These are phyloP conservation scores for Amaranthus tricolor DNA, from an alignment of 179 eudicot species.

Conservation along the genomic window DNA sequence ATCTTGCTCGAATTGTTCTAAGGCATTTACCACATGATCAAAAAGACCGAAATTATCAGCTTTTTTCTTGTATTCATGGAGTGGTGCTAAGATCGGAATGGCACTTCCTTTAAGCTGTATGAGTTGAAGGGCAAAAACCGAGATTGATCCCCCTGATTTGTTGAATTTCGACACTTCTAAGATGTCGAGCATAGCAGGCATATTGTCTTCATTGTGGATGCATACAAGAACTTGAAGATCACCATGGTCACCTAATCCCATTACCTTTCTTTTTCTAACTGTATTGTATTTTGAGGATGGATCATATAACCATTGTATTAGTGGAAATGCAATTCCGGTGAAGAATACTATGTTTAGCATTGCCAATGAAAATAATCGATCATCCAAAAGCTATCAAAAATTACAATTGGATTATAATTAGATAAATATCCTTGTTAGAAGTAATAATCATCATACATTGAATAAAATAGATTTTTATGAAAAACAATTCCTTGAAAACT, in stretches of 20 bases:
- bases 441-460: too few species aligned
- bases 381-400: constrained; percentile 8
- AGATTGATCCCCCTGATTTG: background rate
- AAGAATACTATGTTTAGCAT: constrained; percentile 6
- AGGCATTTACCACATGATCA: constrained; percentile 33
- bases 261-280: constrained; percentile 6
- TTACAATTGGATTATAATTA: too few species aligned
- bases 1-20: constrained; percentile 24
- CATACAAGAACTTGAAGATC: constrained; percentile 12
- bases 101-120: constrained; percentile 37
- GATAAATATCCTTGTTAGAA: too few species aligned
- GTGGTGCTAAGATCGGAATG: constrained; percentile 35
- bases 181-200: constrained; percentile 1
- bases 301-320: constrained; percentile 15
- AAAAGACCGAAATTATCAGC: background rate
- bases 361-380: constrained; percentile 5
- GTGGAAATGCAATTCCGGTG: constrained; percentile 12
- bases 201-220: constrained; percentile 17
- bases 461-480: too few species aligned
- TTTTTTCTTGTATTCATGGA: constrained; percentile 23
- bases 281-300: constrained; percentile 10
- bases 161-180: background rate
- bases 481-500: too few species aligned
- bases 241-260: constrained; percentile 7
- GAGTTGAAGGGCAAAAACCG: constrained; percentile 13